Evolutionary conservation across 345 rosid genomes (phyloP).

Genomic region (Populus tremula): DNA sequence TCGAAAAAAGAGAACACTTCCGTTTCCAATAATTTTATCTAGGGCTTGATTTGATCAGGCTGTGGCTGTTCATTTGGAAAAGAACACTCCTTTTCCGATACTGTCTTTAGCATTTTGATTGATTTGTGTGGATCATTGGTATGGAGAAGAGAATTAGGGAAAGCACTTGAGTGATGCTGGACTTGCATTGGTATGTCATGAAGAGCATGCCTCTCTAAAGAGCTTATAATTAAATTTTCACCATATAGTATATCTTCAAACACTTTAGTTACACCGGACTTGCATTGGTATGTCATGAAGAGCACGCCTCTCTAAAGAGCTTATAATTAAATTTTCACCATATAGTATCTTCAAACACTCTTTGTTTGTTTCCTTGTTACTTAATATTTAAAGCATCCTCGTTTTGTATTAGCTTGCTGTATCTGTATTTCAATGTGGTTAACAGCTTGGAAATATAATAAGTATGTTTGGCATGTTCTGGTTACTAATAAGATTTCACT

Average conservation of each 20-base stretch:
- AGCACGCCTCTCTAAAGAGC: not conserved
- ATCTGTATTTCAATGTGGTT: not conserved
- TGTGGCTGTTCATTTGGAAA: too few relatives aligned
- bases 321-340: not conserved
- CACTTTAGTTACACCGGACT: not conserved
- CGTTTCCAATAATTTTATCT: too few relatives aligned
- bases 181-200: not conserved
- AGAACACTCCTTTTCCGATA: too few relatives aligned
- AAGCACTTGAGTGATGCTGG: not conserved
- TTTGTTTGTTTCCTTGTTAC: not conserved
- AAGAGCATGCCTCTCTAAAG: not conserved
- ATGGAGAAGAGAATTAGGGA: not conserved
- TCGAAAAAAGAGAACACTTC: not conserved
- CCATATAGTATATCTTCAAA: not conserved
- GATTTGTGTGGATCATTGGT: not conserved
- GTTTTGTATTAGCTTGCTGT: not conserved
- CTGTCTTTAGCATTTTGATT: not conserved
- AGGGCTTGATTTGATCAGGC: too few relatives aligned
- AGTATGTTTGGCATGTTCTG: not conserved
- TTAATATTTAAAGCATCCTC: not conserved
- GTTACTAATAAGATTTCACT: not conserved
- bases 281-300: not conserved
- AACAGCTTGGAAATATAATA: not conserved
- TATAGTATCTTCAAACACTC: not conserved
- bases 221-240: not conserved